Percentiles rank a stretch among this genome's conserved stretches.
phyloP scores from a whole-genome alignment of 2,329 filamentous ascomycete genomes.

The Periconia sp. region DNA sequence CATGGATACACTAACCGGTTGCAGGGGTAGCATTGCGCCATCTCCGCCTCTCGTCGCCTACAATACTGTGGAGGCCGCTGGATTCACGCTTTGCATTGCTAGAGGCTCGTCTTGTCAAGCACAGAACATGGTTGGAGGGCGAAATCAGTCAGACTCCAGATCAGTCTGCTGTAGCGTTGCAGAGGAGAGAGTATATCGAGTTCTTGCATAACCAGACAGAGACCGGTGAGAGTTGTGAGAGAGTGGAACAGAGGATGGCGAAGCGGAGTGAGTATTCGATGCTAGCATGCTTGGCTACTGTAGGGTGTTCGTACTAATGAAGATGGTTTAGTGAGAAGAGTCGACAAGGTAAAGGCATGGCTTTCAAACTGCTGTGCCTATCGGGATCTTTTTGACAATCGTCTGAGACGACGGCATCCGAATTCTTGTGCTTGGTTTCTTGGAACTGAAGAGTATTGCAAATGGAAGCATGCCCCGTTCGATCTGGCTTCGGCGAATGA shows the following conservation, averaged over 20 bases:
- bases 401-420: conserved; percentile 14
- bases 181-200: conserved; percentile 26
- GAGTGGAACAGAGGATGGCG: conserved; percentile 26
- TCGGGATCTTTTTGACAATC: conserved; percentile 14
- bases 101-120: conserved; percentile 25
- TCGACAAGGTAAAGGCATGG: conserved; percentile 34
- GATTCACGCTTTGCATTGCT: conserved; percentile 37
- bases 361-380: conserved; percentile 22
- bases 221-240: conserved; percentile 9
- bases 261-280: conserved; percentile 24
- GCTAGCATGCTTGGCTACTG: neutral
- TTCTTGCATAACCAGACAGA: conserved; percentile 23
- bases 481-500: conserved; percentile 26
- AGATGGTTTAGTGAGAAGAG: conserved; percentile 27
- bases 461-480: conserved; percentile 30
- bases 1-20: conserved; percentile 23
- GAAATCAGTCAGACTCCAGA: conserved; percentile 24
- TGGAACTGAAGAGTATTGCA: conserved; percentile 22
- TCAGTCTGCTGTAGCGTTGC: conserved; percentile 20
- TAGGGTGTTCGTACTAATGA: neutral
- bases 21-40: conserved; percentile 27
- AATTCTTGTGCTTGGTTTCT: conserved; percentile 37
- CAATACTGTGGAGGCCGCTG: conserved; percentile 31
- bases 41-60: conserved; percentile 16
- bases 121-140: conserved; percentile 33